Evolutionary conservation across 169 alveolate species (phyloP).

Genomic region (Cryptosporidium viatorum): DNA sequence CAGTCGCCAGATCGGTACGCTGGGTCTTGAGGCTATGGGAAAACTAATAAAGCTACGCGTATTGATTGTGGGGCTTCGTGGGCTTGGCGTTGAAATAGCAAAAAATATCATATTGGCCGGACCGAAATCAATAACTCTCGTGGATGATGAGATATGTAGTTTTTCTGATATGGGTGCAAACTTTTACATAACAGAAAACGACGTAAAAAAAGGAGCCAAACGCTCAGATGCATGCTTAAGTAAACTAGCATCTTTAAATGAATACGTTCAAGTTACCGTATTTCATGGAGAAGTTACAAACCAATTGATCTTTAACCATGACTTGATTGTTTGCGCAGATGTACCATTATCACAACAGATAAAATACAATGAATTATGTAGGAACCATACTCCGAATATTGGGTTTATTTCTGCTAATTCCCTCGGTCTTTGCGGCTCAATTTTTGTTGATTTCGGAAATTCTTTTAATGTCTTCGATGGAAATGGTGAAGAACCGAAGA

Average conservation of each 20-base stretch:
- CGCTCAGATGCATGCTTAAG: constrained; percentile 89
- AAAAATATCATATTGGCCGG: constrained; percentile 97
- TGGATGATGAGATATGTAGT: constrained; percentile 89
- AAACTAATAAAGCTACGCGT: constrained; percentile 91
- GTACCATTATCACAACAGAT: constrained; percentile 70
- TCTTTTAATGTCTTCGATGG: constrained; percentile 87
- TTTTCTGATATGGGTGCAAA: constrained; percentile 93
- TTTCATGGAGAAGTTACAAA: constrained; percentile 77
- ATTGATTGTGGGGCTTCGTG: constrained; percentile 94
- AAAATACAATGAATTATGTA: constrained; percentile 74
- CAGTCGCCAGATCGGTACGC: constrained; percentile 98
- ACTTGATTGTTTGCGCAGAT: constrained; percentile 87
- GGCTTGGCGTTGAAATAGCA: constrained; percentile 92
- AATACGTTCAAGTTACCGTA: constrained; percentile 87
- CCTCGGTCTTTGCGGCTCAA: constrained; percentile 94
- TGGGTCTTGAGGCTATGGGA: constrained; percentile 98
- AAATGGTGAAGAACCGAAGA: constrained; percentile 89
- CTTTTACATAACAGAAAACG: constrained; percentile 91
- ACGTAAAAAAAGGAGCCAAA: constrained; percentile 85
- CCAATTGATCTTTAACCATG: constrained; percentile 81
- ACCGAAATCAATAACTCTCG: constrained; percentile 91
- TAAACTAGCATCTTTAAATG: constrained; percentile 92
- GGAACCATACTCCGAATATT: constrained; percentile 73
- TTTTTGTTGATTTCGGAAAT: constrained; percentile 96
- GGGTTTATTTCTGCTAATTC: constrained; percentile 78